A percentile compares a stretch with the other conserved stretches of the same genome.
Conservation (phyloP, 371 early-diverging fungal genomes). For the Edhazardia aedis region DNA sequence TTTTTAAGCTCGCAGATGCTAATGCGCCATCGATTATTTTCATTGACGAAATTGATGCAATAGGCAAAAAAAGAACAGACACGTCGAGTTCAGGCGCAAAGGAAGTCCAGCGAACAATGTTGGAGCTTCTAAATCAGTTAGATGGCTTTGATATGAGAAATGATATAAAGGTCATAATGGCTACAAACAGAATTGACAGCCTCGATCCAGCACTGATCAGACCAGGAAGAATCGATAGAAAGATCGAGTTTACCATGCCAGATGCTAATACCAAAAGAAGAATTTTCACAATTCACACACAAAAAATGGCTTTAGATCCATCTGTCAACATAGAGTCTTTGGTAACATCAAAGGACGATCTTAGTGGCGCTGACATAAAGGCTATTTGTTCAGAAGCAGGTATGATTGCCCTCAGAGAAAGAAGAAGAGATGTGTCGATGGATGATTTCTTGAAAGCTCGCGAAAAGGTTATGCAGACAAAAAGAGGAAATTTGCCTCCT, state of each 20-base stretch:
- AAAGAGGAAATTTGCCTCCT: slow-evolving; percentile 54
- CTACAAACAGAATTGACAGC: slow-evolving; percentile 92
- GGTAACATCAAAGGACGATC: slow-evolving; percentile 88
- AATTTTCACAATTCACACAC: slow-evolving; percentile 93
- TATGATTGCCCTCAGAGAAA: slow-evolving; percentile 83
- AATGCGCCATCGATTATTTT: slow-evolving; percentile 97
- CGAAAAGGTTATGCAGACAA: slow-evolving; percentile 89
- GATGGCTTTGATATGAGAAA: slow-evolving; percentile 98
- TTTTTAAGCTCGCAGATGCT: slow-evolving; percentile 92
- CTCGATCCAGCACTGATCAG: slow-evolving; percentile 96
- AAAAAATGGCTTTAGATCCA: slow-evolving; percentile 78
- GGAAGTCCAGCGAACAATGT: slow-evolving; percentile 98
- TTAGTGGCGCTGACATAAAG: slow-evolving; percentile 97
- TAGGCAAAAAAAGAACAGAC: slow-evolving; percentile 87
- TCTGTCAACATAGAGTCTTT: slow-evolving; percentile 92
- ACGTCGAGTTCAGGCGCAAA: slow-evolving; percentile 83
- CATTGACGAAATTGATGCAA: slow-evolving; percentile 99
- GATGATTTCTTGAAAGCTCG: slow-evolving; percentile 92
- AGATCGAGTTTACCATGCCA: slow-evolving; percentile 97
- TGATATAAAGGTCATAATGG: slow-evolving; percentile 98
- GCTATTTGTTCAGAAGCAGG: slow-evolving; percentile 99
- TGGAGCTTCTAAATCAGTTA: slow-evolving; percentile 92
- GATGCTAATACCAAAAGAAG: slow-evolving; percentile 88
- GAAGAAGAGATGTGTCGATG: slow-evolving; percentile 86
- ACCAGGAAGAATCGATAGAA: slow-evolving; percentile 96